Base-by-base conservation (phyloP, 805 yeast genomes). In the Zygotorulaspora danielsina region DNA sequence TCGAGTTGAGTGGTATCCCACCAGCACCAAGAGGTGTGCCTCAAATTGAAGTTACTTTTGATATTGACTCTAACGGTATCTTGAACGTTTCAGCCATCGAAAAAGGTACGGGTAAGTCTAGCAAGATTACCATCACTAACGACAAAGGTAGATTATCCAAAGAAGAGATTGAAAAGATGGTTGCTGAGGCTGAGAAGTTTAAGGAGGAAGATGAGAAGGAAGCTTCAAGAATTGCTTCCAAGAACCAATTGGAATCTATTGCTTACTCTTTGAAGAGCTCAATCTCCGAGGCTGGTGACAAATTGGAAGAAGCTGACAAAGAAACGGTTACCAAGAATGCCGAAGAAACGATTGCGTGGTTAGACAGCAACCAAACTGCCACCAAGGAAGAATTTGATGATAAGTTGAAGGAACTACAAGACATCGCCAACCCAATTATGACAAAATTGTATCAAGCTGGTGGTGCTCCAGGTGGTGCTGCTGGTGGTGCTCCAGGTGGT, bases 1-100 rank as follows among this genome's bases (percentile, higher is more conserved):
- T 89, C 75, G 97, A 89, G 73, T 79, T 89, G 62, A 72, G 93
- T 55, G 96, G 96, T 68, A 89, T 89, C 53, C 97, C 97, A 64
- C 96, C 97, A 57, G 96, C 96, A 39, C 96, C 96, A 73, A 87
- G 96, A 77, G 97, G 97, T 80, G 94, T 84, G 60, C 97, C 97
- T 64, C 96, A 88, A 76, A 82, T 89, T 62, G 97, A 89, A 79
- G 97, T 89, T 56, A 88, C 96, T 59, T 89, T 89, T 67, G 97
- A 89, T 69, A 75, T 89, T 64, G 97, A 89, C 69, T 96, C 97
- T 56, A 89, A 89, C 71, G 97, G 97, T 77, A 89, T 89, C 71
- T 77, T 89, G 75, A 89, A 89, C 72, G 97, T 89, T 46, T 82
- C 94, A 58, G 97, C 97, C 46, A 81, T 89, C 59, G 97, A 89